Evolutionary conservation across 192 early-diverging fungal species (phyloP), one percentile per base, ranked within the genome.

Genomic region (Coemansia sp.): DNA sequence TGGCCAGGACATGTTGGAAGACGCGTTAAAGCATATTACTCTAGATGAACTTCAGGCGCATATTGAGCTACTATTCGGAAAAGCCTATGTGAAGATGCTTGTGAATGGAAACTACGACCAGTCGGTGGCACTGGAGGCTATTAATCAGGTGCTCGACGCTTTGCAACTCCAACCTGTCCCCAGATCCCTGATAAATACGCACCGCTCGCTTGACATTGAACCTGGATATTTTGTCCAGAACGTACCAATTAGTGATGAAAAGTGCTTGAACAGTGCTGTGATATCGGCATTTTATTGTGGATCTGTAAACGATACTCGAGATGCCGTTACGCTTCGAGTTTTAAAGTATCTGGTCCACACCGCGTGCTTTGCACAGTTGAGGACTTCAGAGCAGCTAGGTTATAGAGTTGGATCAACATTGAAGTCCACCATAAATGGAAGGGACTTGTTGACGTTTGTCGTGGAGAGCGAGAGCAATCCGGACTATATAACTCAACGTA

Each of bases 341-440:
- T 68, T 98, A 59, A 84, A 81, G 2, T 89, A 92, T 45, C 91
- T 95, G 61, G 74, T 87, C 8, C 74, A 88, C 41, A 90, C 94
- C 64, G 92, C 93, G 14, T 89, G 87, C 59, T 99, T 97, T 79
- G 88, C 95, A 74, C 88, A 93, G 66, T 74, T 99, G 48, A 87
- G 95, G 24, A 98, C 95, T 10, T 93, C 96, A 62, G 91, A 93
- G 67, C 89, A 92, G 69, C 82, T 93, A 24, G 92, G 92, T 0
- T 91, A 92, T 67, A 60, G 81, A 3, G 67, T 69, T n/a, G 6
- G 13, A 16, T 37, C 67, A 19, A 1, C 2, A 1, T 10, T 24
- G 11, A n/a, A 1, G 2, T 34, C 9, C 10, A 35, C 27, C 11
- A 56, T 36, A 7, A 34, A 8, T 39, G 73, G 73, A 14, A 56